Percentiles rank a stretch among this genome's conserved stretches.
These are phyloP conservation scores for Cylindrodendrum hubeiense DNA, from an alignment of 2,329 filamentous ascomycete species.

Conservation along the genomic window DNA sequence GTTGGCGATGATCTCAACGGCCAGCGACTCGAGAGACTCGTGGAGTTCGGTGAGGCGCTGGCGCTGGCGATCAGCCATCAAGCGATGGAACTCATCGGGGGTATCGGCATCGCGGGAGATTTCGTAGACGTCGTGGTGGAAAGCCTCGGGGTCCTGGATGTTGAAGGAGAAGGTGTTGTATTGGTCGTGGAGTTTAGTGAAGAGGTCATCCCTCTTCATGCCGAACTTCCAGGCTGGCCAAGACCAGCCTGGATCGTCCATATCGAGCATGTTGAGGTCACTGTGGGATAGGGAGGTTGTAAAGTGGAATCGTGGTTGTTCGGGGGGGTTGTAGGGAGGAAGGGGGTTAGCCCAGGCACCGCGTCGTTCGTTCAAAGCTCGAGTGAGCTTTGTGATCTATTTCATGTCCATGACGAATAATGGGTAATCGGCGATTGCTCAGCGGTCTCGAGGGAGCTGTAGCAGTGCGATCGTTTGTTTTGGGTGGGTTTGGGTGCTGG, in stretches of 20 bases:
- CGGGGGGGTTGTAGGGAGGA: slow-evolving; percentile 34
- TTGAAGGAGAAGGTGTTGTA: slow-evolving; percentile 70
- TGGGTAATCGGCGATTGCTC: slow-evolving; percentile 23
- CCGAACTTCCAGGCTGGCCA: slow-evolving; percentile 75
- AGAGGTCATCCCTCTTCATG: slow-evolving; percentile 70
- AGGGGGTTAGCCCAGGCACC: slow-evolving; percentile 38
- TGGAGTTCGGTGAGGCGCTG: slow-evolving; percentile 68
- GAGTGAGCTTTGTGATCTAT: slow-evolving; percentile 43
- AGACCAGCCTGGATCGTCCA: slow-evolving; percentile 66
- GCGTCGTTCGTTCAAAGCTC: slow-evolving; percentile 37
- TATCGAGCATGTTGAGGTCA: slow-evolving; percentile 69
- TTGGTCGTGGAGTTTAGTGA: slow-evolving; percentile 68
- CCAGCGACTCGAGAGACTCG: slow-evolving; percentile 66
- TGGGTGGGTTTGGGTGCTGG: slow-evolving; percentile 25
- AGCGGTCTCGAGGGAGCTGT: slow-evolving; percentile 40
- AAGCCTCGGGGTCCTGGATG: slow-evolving; percentile 71
- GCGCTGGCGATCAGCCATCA: slow-evolving; percentile 66
- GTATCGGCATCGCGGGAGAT: slow-evolving; percentile 64
- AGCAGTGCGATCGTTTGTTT: slow-evolving; percentile 29
- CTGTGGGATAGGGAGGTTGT: slow-evolving; percentile 50
- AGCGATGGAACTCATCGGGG: slow-evolving; percentile 65
- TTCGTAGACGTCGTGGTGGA: slow-evolving; percentile 72
- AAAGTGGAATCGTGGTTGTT: slow-evolving; percentile 27
- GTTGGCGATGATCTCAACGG: slow-evolving; percentile 72
- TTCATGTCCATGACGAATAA: slow-evolving; percentile 43